Evolutionary conservation across 768 basidiomycete genomes (phyloP), one percentile per base, ranked within the genome.

Genomic region (Mycena alexandri): DNA sequence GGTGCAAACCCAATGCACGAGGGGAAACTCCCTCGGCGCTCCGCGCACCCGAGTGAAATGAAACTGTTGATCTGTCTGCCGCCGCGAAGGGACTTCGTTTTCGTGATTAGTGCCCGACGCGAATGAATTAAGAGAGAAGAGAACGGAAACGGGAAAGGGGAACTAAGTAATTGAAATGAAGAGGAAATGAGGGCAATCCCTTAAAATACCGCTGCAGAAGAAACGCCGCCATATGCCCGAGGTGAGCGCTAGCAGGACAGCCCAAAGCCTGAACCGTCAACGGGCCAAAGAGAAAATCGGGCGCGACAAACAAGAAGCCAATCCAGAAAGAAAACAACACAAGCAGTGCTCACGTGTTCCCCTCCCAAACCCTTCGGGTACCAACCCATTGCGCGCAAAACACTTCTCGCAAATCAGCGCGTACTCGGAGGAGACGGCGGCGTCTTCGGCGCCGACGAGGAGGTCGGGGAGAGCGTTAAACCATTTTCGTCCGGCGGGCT

Each of bases 351-450:
- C 72, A 96, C 95, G 93, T 29, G 91, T 86, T 68, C 92, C 89
- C 66, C 92, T 90, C 88, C 91, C 96, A 76, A 90, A 83, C 48
- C 83, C 88, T 75, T 94, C 94, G 73, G 91, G 90, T 12, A 94
- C 93, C 2, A 97, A 83, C 3, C 95, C 95, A 67, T 97, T 97
- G 75, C 96, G 95, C 22, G 88, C 79, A 73, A 93, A 96, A 74
- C 95, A 97, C 68, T 88, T 89, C 72, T 90, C 89, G 78, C 95
- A 96, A 52, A 97, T 96, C 55, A 96, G 85, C 2, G 95, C 95
- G 72, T 94, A 97, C 21, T 52, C 43, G 19, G 74, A 87, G 76
- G 76, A 83, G 73, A 73, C 86, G 67, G 86, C 80, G 34, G 79
- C 81, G 29, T 92, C 91, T 52, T 93, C 92, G 56, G 94, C 93